A percentile compares a stretch with the other conserved stretches of the same genome.
phyloP scores from a whole-genome alignment of 192 early-diverging fungal genomes.

The Coemansia sp. region DNA sequence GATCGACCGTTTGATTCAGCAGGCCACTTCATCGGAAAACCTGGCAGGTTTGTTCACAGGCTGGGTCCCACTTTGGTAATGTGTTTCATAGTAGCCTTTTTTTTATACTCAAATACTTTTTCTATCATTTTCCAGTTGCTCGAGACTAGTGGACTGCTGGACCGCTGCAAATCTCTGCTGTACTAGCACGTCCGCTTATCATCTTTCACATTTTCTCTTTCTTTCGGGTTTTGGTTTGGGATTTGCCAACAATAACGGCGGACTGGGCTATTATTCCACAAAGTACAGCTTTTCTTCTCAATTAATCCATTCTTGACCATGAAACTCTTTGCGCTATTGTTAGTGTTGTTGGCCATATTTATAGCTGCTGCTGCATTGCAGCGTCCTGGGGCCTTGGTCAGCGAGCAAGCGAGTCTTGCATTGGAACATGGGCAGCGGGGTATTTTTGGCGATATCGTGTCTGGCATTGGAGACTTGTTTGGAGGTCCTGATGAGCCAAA shows the following conservation, averaged over 20 bases:
- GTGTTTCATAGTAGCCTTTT: too few relatives aligned
- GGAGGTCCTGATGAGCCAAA: not conserved
- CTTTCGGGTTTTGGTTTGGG: not conserved
- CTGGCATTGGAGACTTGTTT: not conserved
- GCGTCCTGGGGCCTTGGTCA: not conserved
- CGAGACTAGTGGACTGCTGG: not conserved
- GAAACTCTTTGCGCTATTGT: not conserved
- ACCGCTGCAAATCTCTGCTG: not conserved
- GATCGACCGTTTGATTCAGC: constrained; percentile 84
- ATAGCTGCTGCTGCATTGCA: not conserved
- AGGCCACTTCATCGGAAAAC: constrained; percentile 90
- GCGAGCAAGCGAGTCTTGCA: not conserved
- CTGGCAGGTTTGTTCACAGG: constrained; percentile 76
- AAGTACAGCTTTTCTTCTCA: not conserved
- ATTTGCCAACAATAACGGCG: not conserved
- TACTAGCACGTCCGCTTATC: not conserved
- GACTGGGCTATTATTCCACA: not conserved
- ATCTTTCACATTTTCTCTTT: not conserved
- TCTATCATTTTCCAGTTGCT: not conserved
- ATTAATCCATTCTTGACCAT: not conserved
- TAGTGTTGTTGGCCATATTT: not conserved
- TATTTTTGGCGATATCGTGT: not conserved
- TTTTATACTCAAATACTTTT: too few relatives aligned
- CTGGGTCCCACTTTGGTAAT: constrained; percentile 60
- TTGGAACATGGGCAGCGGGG: not conserved